Evolutionary conservation across 164 flowering plant species (phyloP), one percentile per base, ranked within the genome.

Genomic region (Vitis amurensis): DNA sequence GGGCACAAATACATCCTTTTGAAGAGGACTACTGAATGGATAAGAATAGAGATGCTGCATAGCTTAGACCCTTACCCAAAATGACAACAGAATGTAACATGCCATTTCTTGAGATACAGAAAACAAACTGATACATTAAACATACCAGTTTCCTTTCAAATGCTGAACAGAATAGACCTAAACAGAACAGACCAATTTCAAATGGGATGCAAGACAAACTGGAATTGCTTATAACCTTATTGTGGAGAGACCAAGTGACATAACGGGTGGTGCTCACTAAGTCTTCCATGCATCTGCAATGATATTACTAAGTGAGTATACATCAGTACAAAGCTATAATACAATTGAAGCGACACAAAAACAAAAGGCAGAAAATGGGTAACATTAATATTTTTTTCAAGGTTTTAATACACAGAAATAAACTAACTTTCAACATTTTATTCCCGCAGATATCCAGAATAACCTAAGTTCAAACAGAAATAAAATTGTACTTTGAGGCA

Each of bases 171-270:
- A 57, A 57, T 53, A 53, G 11, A 2, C 44, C 7, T 37, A 37
- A 3, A 37, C 44, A 37, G 44, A 37, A 12, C 1, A 17, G 30
- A 19, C 2, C 29, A 2, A 16, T 57, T 57, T 57, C 59, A 57
- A 59, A 59, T 27, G 62, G 6, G 30, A 30, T 31, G 13, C 44
- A 9, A 37, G 14, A 59, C 2, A 59, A 47, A 13, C 13, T 61
- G 30, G 64, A 37, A 37, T 27, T 31, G 11, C 16, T 68, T 19
- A 11, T 48, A 50, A 94, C 99, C 99, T 95, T 95, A 74, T 95
- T 92, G 79, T 94, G 99, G 71, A 94, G 92, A 44, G 99, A 94
- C 99, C 99, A 95, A 37, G 91, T 84, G 64, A 93, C 98, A 70
- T 91, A 93, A 14, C 95, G 97, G 2, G 97, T 93, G 29, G 97